Percentiles rank a stretch among this genome's conserved stretches.
Conservation (phyloP, 2,329 filamentous ascomycete species). For the Simplicillium aogashimaense region DNA sequence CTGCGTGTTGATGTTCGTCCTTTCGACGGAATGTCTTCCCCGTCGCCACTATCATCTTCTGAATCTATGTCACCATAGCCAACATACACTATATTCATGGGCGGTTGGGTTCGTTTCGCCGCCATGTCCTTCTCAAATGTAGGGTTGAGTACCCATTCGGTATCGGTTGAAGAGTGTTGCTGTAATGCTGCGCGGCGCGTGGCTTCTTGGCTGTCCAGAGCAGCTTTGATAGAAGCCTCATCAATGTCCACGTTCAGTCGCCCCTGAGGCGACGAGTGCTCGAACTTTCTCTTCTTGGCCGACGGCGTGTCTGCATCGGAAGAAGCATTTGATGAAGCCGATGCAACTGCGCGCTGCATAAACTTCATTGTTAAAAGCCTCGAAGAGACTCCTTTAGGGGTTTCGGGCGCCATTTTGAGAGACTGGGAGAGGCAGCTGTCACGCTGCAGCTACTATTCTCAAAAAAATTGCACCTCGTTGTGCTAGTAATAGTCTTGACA, state of each 20-base stretch:
- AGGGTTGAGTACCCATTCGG: conserved; percentile 64
- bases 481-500: too few species aligned
- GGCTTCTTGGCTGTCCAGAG: conserved; percentile 56
- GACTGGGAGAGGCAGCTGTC: not conserved
- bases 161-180: conserved; percentile 56
- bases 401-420: conserved; percentile 35
- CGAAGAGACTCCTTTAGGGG: conserved; percentile 66
- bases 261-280: conserved; percentile 25
- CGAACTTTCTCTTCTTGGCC: conserved; percentile 53
- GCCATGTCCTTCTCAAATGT: conserved; percentile 12
- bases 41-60: conserved; percentile 21
- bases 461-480: too few species aligned
- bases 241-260: conserved; percentile 33
- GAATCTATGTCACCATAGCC: conserved; percentile 41
- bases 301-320: conserved; percentile 39
- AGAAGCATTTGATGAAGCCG: conserved; percentile 34
- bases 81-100: conserved; percentile 48
- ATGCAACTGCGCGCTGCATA: conserved; percentile 78
- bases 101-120: conserved; percentile 22
- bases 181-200: conserved; percentile 53
- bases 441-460: too few species aligned
- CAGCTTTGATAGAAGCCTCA: conserved; percentile 50
- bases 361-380: conserved; percentile 93
- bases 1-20: conserved; percentile 26
- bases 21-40: conserved; percentile 20